These are phyloP conservation scores for Zygosaccharomyces sapae DNA, from an alignment of 1,139 yeast species.

Conservation along the genomic window DNA sequence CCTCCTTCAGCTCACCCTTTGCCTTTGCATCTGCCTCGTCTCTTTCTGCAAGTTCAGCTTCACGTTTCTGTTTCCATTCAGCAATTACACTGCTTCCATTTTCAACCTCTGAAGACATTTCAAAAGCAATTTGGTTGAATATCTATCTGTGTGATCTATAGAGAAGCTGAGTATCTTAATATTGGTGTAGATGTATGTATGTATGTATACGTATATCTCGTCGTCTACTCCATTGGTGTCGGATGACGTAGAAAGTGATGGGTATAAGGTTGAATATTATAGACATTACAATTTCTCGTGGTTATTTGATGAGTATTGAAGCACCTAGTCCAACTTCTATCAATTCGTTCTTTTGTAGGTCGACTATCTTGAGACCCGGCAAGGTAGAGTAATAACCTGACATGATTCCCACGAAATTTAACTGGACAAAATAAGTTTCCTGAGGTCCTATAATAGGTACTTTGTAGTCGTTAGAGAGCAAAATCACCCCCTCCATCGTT, in stretches of 20 bases:
- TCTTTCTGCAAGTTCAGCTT: constrained; percentile 73
- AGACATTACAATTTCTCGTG: neutral
- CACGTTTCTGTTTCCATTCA: constrained; percentile 85
- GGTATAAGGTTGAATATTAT: constrained; percentile 2
- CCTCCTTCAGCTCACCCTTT: constrained; percentile 62
- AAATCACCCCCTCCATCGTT: constrained; percentile 31
- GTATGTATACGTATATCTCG: neutral
- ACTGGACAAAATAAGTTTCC: constrained; percentile 30
- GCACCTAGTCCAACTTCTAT: constrained; percentile 31
- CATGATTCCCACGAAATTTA: constrained; percentile 31
- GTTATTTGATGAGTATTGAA: constrained; percentile 27
- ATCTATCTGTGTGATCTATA: no score
- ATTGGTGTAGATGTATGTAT: no score
- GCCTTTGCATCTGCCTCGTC: constrained; percentile 69
- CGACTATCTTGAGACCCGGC: constrained; percentile 33
- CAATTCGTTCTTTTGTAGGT: constrained; percentile 30
- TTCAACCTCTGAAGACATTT: constrained; percentile 13
- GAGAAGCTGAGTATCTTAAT: no score
- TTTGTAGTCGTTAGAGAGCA: constrained; percentile 35
- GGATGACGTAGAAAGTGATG: constrained; percentile 8
- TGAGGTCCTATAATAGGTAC: constrained; percentile 31
- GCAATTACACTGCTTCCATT: constrained; percentile 22
- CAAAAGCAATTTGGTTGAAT: neutral
- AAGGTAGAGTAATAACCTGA: constrained; percentile 33
- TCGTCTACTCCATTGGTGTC: neutral